Conservation (phyloP, 1,284 basidiomycete species). For the Anthracocystis panici-leucophaei region DNA sequence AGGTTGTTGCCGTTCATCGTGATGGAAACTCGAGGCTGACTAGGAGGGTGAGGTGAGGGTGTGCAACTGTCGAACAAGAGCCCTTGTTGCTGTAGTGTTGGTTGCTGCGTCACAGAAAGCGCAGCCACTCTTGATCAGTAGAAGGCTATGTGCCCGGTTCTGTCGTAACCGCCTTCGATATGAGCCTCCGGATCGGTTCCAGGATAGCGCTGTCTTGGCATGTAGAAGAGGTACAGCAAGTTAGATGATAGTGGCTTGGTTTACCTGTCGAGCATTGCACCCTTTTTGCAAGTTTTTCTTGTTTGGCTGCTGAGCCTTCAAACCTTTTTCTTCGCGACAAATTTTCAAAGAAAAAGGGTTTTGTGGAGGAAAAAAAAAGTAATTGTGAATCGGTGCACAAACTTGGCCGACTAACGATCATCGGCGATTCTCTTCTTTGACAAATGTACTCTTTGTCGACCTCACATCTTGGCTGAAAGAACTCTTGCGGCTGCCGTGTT, state of each 20-base stretch:
- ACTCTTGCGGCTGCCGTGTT: not conserved
- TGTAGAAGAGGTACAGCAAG: no score
- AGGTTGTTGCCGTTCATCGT: conserved; percentile 81
- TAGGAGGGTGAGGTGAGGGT: not conserved
- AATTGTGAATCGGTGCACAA: not conserved
- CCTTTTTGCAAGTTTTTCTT: conserved; percentile 9
- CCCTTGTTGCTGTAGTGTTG: not conserved
- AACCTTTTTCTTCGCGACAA: not conserved
- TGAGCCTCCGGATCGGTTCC: no score
- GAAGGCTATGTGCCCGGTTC: no score
- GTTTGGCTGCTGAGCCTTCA: not conserved
- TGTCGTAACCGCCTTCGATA: no score
- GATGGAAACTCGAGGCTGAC: not conserved
- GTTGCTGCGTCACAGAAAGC: not conserved
- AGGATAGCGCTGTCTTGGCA: no score
- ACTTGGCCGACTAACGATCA: not conserved
- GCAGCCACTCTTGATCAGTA: no score
- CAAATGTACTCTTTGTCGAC: not conserved
- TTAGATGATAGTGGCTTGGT: no score
- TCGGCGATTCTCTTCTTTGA: not conserved
- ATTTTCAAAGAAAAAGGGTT: conserved; percentile 5
- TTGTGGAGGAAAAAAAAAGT: conserved; percentile 9
- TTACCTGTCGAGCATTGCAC: not conserved
- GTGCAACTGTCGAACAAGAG: no score
- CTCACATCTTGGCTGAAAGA: not conserved